Evolutionary conservation across 2,329 filamentous ascomycete species (phyloP), one percentile per base, ranked within the genome.

Genomic region (Mariannaea elegans): DNA sequence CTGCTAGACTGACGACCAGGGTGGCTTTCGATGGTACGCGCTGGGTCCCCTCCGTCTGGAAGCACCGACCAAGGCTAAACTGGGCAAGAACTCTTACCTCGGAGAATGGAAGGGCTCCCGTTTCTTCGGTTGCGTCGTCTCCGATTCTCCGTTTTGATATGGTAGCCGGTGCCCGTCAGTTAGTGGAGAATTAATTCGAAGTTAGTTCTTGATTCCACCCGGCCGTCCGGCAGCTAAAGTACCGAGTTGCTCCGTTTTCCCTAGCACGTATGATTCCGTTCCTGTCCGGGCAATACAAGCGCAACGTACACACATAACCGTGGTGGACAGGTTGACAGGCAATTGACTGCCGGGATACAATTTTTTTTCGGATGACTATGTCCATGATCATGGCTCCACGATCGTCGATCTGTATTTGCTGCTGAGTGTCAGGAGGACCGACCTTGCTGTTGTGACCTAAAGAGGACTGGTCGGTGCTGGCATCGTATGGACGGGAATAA

Each of bases 231-330:
- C 29, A 46, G 48, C 36, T 29, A 50, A 53, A 50, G 18, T 24
- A 29, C 39, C 46, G 21, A 50, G 42, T 45, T 55, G 29, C 45
- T 50, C 45, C 36, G 44, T 48, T 42, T 19, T 45, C 36, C 65
- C 45, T 62, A 59, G 63, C 63, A 63, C 62, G 66, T 66, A 66
- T 61, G 65, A 69, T 66, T 46, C 49, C 56, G 39, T 47, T 58
- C 56, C 67, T 62, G 38, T 21, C 60, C 52, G 52, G 31, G 64
- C 61, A 53, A 46, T 56, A 42, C 39, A 27, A 55, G 44, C 12
- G 32, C 32, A 13, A 19, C 10, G 29, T 21, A 29, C 31, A 27
- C 19, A 27, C 21, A 24, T 52, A n/a, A 19, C 41, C 18, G 32
- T 12, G 24, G 12, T 39, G 13, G 36, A 54, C 27, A 46, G 24